phyloP scores from a whole-genome alignment of 169 alveolate genomes.

The Plasmodium knowlesi region DNA sequence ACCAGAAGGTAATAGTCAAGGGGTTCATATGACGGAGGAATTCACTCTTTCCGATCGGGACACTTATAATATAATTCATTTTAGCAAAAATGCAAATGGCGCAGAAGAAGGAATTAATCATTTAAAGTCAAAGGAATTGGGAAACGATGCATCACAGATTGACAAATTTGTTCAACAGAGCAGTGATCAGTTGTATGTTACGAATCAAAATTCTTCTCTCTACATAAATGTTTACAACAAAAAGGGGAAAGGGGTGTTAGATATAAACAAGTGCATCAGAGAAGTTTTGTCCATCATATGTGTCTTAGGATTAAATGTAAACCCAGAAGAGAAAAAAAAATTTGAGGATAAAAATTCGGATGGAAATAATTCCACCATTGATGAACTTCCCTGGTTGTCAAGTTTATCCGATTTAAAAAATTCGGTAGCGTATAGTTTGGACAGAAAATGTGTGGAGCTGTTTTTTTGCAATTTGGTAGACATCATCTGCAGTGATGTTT shows the following conservation, averaged over 20 bases:
- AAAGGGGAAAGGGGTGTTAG: not conserved
- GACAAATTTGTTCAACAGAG: not conserved
- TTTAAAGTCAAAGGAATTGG: conserved; percentile 7
- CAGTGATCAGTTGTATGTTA: not conserved
- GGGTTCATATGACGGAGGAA: not conserved
- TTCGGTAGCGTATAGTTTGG: conserved; percentile 65
- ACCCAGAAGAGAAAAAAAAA: conserved; percentile 36
- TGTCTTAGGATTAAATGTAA: conserved; percentile 62
- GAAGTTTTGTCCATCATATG: conserved; percentile 60
- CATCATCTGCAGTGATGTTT: conserved; percentile 48
- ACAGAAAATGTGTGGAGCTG: conserved; percentile 55
- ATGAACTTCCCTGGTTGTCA: conserved; percentile 73
- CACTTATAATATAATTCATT: not conserved
- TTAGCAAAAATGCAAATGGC: not conserved
- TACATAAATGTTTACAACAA: conserved; percentile 2
- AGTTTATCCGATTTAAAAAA: conserved; percentile 58
- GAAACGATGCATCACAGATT: not conserved
- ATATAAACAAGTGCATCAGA: conserved; percentile 38
- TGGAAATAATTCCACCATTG: not conserved
- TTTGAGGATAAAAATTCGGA: not conserved
- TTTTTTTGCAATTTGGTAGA: conserved; percentile 70
- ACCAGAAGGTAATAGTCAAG: not conserved
- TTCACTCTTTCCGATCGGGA: conserved; percentile 5
- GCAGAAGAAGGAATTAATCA: not conserved
- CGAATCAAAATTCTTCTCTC: conserved; percentile 3